A percentile compares a stretch with the other conserved stretches of the same genome.
Evolutionary conservation across 1,284 basidiomycete genomes (phyloP).

Genomic region (Trametes pubescens): DNA sequence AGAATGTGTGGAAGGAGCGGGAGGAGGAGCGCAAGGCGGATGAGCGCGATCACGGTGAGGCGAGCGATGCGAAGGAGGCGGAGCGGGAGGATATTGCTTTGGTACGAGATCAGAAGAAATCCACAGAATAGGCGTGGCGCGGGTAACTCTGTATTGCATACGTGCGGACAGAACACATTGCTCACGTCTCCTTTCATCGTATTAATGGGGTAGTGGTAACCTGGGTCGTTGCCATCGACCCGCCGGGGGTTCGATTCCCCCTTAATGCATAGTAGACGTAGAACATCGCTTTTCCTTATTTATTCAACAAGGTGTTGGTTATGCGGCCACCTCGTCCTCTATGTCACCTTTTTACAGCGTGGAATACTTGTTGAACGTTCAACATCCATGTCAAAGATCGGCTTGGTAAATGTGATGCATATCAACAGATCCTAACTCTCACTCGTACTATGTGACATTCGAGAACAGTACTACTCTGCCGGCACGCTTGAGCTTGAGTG

Average conservation of each 20-base stretch:
- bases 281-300: not conserved
- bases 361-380: too few relatives aligned
- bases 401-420: too few relatives aligned
- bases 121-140: not conserved
- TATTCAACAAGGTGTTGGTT: not conserved
- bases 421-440: too few relatives aligned
- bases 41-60: slow-evolving; percentile 21
- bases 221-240: slow-evolving; percentile 53
- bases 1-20: slow-evolving; percentile 45
- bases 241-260: slow-evolving; percentile 83
- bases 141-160: not conserved
- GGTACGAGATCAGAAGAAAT: slow-evolving; percentile 5
- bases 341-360: too few relatives aligned
- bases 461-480: too few relatives aligned
- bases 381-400: too few relatives aligned
- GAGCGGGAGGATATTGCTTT: slow-evolving; percentile 14
- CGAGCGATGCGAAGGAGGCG: slow-evolving; percentile 19
- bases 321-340: too few relatives aligned
- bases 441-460: too few relatives aligned
- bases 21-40: slow-evolving; percentile 35
- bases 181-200: not conserved
- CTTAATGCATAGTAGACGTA: slow-evolving; percentile 61
- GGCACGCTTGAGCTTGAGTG: too few relatives aligned
- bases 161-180: not conserved
- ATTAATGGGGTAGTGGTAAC: slow-evolving; percentile 39